Base-by-base conservation (phyloP, 495 filamentous ascomycete genomes). In the Xanthoparmelia taractica region DNA sequence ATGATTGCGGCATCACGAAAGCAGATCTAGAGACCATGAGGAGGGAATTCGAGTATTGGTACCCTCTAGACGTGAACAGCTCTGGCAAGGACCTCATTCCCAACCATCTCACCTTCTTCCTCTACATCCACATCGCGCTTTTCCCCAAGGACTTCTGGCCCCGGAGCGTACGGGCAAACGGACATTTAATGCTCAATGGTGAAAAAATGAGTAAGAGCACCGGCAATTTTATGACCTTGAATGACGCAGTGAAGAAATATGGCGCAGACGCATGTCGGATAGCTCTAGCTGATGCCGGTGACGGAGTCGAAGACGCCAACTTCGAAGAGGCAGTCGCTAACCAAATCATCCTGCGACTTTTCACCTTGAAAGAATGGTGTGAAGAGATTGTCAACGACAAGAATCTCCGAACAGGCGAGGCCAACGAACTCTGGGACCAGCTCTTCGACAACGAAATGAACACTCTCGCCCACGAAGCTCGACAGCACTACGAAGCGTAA, bases 131-230 rank as follows among this genome's bases (percentile, higher is more conserved):
- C 75, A 73, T 91, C 65, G 94, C 94, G 7, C 82, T 98, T 59
- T 97, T 96, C 79, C 84, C 86, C 13, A 78, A 81, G 48, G 84
- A 95, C 69, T 91, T 89, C 79, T 96, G 92, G 91, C 93, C 92
- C 23, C 80, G 80, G 57, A 85, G 85, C 57, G 78, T 97, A 60
- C 85, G 94, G 60, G 85, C 86, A 47, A 98, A 98, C 71, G 94
- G 94, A 11, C 93, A 96, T 76, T 81, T 97, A 64, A 84, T 95
- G 71, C 82, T 97, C 56, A 97, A 97, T 70, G 92, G 92, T 43
- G 90, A 95, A 66, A 98, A 97, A 80, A 97, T 97, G 94, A 86
- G 84, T 74, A 98, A 98, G 78, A 88, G 83, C 63, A 95, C 91
- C 8, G 91, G 93, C 68, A 97, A 97, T 76, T 98, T 98, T 78